These are phyloP conservation scores for Apiospora arundinis DNA, from an alignment of 2,329 filamentous ascomycete species.

Conservation along the genomic window DNA sequence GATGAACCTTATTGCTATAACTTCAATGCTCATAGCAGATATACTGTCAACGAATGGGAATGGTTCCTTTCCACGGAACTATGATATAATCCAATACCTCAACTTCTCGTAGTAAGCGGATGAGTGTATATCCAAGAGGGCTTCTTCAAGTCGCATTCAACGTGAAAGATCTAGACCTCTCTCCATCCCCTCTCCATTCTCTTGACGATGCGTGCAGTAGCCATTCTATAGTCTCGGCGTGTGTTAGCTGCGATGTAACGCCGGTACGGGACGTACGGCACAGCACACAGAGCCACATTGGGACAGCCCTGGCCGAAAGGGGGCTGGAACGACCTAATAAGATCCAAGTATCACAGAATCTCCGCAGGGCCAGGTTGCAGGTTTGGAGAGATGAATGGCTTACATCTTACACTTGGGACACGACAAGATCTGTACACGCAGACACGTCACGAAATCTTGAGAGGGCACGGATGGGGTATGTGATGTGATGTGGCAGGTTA, in stretches of 20 bases:
- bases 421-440: too few species aligned
- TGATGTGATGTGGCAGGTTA: too few species aligned
- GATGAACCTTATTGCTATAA: background rate
- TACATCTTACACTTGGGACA: too few species aligned
- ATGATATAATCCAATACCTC: background rate
- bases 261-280: constrained; percentile 8
- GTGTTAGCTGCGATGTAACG: background rate
- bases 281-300: background rate
- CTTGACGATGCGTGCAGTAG: background rate
- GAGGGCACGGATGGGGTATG: too few species aligned
- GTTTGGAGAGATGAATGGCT: too few species aligned
- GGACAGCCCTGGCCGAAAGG: background rate
- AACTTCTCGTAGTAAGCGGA: background rate
- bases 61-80: too few species aligned
- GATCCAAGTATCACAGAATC: background rate
- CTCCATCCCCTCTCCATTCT: background rate
- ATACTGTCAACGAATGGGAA: background rate
- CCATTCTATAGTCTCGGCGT: background rate
- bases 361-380: too few species aligned
- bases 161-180: background rate
- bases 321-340: background rate
- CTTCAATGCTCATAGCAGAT: background rate
- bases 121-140: too few species aligned
- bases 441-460: too few species aligned
- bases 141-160: background rate